A percentile compares a stretch with the other conserved stretches of the same genome.
phyloP scores from a whole-genome alignment of 2,329 filamentous ascomycete species.

The Mycogone perniciosa region DNA sequence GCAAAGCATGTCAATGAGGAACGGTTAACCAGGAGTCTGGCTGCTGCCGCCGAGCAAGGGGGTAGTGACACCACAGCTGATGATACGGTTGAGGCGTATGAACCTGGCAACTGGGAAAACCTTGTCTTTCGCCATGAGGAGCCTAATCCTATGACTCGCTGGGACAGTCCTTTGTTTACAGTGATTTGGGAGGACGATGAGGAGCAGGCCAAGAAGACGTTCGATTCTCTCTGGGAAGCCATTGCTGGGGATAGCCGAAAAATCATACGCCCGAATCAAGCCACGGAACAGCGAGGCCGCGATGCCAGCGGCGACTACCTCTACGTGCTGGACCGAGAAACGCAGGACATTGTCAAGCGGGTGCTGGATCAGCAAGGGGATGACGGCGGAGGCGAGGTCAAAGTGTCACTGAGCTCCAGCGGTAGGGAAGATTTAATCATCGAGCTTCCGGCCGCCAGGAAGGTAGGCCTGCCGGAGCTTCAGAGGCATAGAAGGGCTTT shows the following conservation, averaged over 20 bases:
- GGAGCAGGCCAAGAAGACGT: constrained; percentile 48
- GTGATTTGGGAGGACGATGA: constrained; percentile 69
- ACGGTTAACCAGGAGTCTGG: constrained; percentile 35
- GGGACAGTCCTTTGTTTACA: constrained; percentile 79
- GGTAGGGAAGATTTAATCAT: constrained; percentile 48
- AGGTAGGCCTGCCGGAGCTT: constrained; percentile 65
- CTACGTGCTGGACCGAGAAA: constrained; percentile 72
- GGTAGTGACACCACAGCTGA: not conserved
- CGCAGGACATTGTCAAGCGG: constrained; percentile 66
- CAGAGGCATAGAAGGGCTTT: constrained; percentile 74
- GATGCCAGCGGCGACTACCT: constrained; percentile 67
- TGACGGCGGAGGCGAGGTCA: constrained; percentile 57
- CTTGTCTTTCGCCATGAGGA: constrained; percentile 79
- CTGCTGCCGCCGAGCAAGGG: not conserved
- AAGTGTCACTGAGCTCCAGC: constrained; percentile 33
- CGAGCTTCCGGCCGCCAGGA: constrained; percentile 55
- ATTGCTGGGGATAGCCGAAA: constrained; percentile 59
- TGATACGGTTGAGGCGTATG: constrained; percentile 39
- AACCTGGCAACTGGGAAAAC: constrained; percentile 63
- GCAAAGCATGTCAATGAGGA: constrained; percentile 54
- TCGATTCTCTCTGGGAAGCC: constrained; percentile 67
- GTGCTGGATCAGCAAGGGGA: constrained; percentile 65
- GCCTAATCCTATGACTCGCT: constrained; percentile 76
- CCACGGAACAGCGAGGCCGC: constrained; percentile 59
- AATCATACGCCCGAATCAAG: constrained; percentile 64